Evolutionary conservation across 306 rosid genomes (phyloP), one percentile per base, ranked within the genome.

Genomic region (Acacia melanoxylon): DNA sequence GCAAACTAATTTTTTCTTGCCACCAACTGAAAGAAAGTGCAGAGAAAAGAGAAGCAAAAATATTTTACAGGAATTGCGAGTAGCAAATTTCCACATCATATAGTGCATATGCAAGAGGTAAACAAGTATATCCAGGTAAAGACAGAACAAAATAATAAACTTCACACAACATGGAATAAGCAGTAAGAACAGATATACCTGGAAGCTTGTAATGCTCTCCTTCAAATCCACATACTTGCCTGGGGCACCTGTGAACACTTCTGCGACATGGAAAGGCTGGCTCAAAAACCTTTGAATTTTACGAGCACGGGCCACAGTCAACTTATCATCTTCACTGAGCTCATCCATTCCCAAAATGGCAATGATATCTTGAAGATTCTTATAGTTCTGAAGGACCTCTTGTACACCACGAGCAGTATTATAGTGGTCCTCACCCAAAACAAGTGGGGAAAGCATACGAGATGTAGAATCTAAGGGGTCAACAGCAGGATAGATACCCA

Each of bases 181-280:
- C 29, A 19, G 46, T 37, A 20, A 77, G 25, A n/a, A 56, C 27
- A n/a, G 63, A 81, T 10, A 54, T 89, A 95, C 99, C 99, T 91
- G 98, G 94, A 95, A 95, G 76, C 98, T 93, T 80, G 1, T 48
- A 17, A 93, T 81, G 86, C 91, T 91, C 90, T 95, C 99, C 80
- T 93, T 93, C 90, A 95, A 89, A 20, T 95, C 99, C 45, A 95
- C 99, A 5, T 95, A 95, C 83, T 95, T 95, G 46, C 99, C 99
- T 15, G 99, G 96, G 62, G 99, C 99, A 81, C 99, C 99, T 13
- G 99, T 95, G 91, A 95, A 95, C n/a, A 95, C 99, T 85, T 95
- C 99, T n/a, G 99, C 99, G 16, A 95, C 99, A 75, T 95, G 99
- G 99, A 95, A 95, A 67, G 99, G 99, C 90, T 95, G 99, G 74